Evolutionary conservation across 2,329 filamentous ascomycete species (phyloP).

Genomic region (Botrytis galanthina): DNA sequence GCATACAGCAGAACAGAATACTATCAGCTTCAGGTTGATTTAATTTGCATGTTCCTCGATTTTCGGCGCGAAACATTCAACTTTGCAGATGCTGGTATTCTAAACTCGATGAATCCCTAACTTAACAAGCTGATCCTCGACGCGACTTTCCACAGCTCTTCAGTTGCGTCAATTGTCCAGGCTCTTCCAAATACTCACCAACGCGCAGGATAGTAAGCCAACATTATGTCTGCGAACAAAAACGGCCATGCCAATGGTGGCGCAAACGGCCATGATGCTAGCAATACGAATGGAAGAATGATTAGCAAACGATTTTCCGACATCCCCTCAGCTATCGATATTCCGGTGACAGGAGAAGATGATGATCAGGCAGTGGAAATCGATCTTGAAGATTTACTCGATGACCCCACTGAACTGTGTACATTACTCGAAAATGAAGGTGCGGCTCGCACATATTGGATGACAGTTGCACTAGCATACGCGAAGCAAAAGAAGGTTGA

Average conservation of each 20-base stretch:
- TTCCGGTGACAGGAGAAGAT: constrained; percentile 63
- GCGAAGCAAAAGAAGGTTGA: constrained; percentile 94
- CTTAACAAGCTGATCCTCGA: constrained; percentile 18
- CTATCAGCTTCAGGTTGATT: background rate
- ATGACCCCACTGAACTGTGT: constrained; percentile 93
- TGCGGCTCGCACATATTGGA: constrained; percentile 90
- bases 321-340: constrained; percentile 64
- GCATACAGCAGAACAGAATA: background rate
- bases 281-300: constrained; percentile 28
- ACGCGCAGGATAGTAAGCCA: constrained; percentile 10
- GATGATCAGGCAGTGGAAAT: constrained; percentile 80
- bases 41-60: background rate
- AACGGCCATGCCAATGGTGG: constrained; percentile 34
- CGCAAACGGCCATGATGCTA: constrained; percentile 31
- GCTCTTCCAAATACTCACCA: constrained; percentile 1
- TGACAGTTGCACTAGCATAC: constrained; percentile 95
- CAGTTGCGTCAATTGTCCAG: constrained; percentile 15
- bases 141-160: constrained; percentile 15
- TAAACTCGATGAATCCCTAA: constrained; percentile 11
- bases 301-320: constrained; percentile 55
- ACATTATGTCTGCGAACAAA: constrained; percentile 31
- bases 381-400: constrained; percentile 83
- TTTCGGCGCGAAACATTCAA: background rate
- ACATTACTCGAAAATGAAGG: constrained; percentile 92
- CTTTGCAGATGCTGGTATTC: background rate